These are phyloP conservation scores for Domatiomyces globalis DNA, from an alignment of 2,329 filamentous ascomycete genomes.

Conservation along the genomic window DNA sequence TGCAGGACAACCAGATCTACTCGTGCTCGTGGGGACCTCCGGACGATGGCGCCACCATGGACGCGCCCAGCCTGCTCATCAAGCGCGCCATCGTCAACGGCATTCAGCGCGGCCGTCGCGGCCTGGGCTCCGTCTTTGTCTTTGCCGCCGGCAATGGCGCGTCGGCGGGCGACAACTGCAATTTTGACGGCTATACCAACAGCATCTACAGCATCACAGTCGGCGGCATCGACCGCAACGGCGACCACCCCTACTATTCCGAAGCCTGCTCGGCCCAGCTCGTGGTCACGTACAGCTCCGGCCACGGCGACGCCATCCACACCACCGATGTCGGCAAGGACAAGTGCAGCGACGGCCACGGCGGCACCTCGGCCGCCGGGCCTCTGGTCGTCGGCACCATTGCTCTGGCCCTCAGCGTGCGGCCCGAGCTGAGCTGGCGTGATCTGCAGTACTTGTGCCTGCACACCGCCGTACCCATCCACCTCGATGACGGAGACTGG, in stretches of 20 bases:
- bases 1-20: slow-evolving; percentile 86
- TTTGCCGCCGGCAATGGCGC: slow-evolving; percentile 96
- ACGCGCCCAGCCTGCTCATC: slow-evolving; percentile 79
- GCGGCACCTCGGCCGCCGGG: slow-evolving; percentile 88
- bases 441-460: slow-evolving; percentile 87
- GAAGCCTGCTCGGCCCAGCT: slow-evolving; percentile 91
- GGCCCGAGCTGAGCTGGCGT: slow-evolving; percentile 81
- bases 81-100: slow-evolving; percentile 82
- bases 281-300: slow-evolving; percentile 93
- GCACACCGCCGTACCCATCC: slow-evolving; percentile 67
- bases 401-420: slow-evolving; percentile 69
- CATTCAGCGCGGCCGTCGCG: slow-evolving; percentile 70
- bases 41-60: slow-evolving; percentile 88
- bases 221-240: slow-evolving; percentile 76
- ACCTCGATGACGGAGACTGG: slow-evolving; percentile 62
- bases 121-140: slow-evolving; percentile 82
- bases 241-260: slow-evolving; percentile 87
- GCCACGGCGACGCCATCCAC: slow-evolving; percentile 76
- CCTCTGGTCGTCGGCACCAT: slow-evolving; percentile 86
- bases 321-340: slow-evolving; percentile 87
- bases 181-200: slow-evolving; percentile 98
- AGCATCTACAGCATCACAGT: slow-evolving; percentile 98
- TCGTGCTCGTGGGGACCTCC: slow-evolving; percentile 98
- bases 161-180: slow-evolving; percentile 80
- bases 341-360: slow-evolving; percentile 66